phyloP scores from a whole-genome alignment of 2,329 filamentous ascomycete species.

The Dryadomyces sulphureus region DNA sequence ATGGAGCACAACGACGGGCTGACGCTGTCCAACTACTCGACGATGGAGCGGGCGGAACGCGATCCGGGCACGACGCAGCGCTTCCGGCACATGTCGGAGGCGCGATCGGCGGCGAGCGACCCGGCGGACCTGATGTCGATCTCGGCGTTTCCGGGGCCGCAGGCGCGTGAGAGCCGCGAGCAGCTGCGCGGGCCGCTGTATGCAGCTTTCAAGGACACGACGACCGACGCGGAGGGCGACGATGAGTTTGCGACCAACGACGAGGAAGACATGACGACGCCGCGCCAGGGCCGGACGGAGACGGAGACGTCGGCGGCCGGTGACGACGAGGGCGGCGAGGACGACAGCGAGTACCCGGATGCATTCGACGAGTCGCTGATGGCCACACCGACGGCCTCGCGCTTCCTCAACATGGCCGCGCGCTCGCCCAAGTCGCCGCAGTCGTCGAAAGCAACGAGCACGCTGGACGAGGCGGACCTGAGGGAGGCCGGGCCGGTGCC shows the following conservation, averaged over 20 bases:
- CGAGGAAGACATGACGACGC: conserved; percentile 33
- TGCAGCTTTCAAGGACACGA: conserved; percentile 43
- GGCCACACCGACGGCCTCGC: conserved; percentile 28
- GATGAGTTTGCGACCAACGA: conserved; percentile 79
- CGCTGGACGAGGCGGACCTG: too few species aligned
- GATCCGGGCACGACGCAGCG: conserved; percentile 23
- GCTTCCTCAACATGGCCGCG: conserved; percentile 8
- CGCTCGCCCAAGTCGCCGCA: conserved; percentile 9
- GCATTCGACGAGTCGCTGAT: conserved; percentile 37
- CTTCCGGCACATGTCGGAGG: conserved; percentile 36
- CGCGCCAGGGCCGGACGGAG: conserved; percentile 1
- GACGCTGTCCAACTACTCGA: conserved; percentile 33
- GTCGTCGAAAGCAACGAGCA: conserved; percentile 8
- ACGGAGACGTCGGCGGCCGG: background rate
- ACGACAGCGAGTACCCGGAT: conserved; percentile 17
- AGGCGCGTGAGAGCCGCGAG: background rate
- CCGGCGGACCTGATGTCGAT: conserved; percentile 46
- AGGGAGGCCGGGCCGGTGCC: too few species aligned
- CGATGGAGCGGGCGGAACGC: conserved; percentile 19
- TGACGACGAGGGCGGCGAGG: conserved; percentile 53
- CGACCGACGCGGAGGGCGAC: conserved; percentile 76
- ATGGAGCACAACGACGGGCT: conserved; percentile 58
- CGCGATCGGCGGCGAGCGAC: conserved; percentile 47
- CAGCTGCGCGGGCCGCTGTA: conserved; percentile 8
- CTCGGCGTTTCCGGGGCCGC: conserved; percentile 20